Base-by-base conservation (phyloP, 116 monocot genomes). In the Trichopus zeylanicus region DNA sequence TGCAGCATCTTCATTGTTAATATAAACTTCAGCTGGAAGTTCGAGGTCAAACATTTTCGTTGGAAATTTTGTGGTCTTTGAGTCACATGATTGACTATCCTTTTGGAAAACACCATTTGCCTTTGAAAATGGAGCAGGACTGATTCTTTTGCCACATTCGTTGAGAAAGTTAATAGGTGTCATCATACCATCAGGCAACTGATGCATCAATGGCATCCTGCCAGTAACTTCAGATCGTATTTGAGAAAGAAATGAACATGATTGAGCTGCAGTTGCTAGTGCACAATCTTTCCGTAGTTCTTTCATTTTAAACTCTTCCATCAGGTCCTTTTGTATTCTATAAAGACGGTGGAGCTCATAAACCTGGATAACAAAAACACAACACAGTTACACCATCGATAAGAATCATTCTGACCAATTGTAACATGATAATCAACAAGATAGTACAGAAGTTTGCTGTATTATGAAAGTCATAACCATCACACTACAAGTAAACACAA, bases 341-440 rank as follows among this genome's bases (percentile, higher is more conserved):
- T 91, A 91, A 11, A 86, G 77, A 51, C 86, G 86, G 55, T 91
- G 91, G 33, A 91, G 86, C 52, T 91, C 91, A 75, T 67, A 71
- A 8, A 91, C 86, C 91, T 91, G 64, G 2, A 70, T 24, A 20
- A 49, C 19, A 49, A 49, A 9, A 21, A 21, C 49, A 49, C 4
- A 49, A 22, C 19, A 49, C 22, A 49, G 5, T 49, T 49, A 49
- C 13, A 49, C 22, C 22, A 49, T 21, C 4, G 22, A 24, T 20
- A 22, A 22, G 8, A 24, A 8, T 49, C 23, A 22, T 7, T 4
- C 21, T 49, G 49, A 24, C 23, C 21, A 22, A 24, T 23, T 6
- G 5, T 21, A 49, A 24, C 19, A 7, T 22, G 3, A 49, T 24
- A 49, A 22, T 22, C 21, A 49, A 24, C 49, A 49, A 49, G 23